Evolutionary conservation across 73 alveolate species (phyloP).

Genomic region (Paramecium octaurelia): DNA sequence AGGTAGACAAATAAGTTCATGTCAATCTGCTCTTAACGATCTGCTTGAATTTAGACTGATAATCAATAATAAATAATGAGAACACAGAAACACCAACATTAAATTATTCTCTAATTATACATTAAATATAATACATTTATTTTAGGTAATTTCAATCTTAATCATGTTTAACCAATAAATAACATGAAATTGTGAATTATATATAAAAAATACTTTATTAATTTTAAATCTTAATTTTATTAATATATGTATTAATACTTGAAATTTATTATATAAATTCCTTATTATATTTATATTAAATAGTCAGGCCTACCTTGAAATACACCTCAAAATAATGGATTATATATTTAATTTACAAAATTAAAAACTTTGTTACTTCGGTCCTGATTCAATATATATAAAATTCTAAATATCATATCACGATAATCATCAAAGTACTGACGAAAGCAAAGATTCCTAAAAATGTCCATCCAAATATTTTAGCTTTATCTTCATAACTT

Average conservation of each 20-base stretch:
- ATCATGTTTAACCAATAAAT: no score
- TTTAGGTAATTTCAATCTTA: background rate
- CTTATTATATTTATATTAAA: background rate
- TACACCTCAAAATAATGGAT: background rate
- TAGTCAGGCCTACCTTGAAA: background rate
- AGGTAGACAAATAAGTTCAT: no score
- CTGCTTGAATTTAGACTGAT: no score
- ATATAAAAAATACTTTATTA: no score
- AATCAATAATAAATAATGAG: no score
- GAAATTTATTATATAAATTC: background rate
- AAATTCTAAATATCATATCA: background rate
- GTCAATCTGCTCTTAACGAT: no score
- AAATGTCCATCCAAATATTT: constrained; percentile 44
- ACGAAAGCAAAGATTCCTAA: background rate
- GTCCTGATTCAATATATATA: background rate
- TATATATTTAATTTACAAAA: background rate
- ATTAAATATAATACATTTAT: background rate
- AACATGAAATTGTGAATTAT: background rate
- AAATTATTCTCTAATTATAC: background rate
- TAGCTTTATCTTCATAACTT: constrained; percentile 18
- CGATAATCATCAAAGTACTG: background rate
- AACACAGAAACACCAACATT: no score
- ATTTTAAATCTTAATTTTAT: no score
- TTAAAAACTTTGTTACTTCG: background rate
- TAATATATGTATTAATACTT: background rate